Percentiles rank a stretch among this genome's conserved stretches.
Evolutionary conservation across 306 rosid species (phyloP).

Genomic region (Vigna reflexopilosa): DNA sequence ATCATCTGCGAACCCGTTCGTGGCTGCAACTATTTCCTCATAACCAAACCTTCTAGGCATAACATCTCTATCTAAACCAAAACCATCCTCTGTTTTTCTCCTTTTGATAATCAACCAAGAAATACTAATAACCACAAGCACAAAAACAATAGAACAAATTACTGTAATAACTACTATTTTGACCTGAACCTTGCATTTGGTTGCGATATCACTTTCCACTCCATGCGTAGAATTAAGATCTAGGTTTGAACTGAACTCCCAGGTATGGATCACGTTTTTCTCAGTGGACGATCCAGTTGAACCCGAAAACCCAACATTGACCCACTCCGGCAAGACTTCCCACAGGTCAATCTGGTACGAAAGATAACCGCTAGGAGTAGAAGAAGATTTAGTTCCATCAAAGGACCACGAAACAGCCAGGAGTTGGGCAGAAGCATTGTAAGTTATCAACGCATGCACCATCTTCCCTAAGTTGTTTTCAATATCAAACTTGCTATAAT

Average conservation of each 20-base stretch:
- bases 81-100: neutral
- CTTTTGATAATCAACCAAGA: neutral
- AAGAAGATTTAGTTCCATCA: neutral
- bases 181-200: neutral
- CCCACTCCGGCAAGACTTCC: slow-evolving; percentile 40
- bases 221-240: neutral
- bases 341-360: slow-evolving; percentile 34
- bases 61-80: neutral
- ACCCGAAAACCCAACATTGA: slow-evolving; percentile 17
- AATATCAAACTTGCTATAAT: slow-evolving; percentile 31
- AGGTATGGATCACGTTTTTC: slow-evolving; percentile 30
- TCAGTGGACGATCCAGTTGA: neutral
- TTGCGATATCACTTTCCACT: neutral
- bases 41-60: neutral
- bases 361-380: neutral
- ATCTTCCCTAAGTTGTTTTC: slow-evolving; percentile 8
- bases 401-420: slow-evolving; percentile 42
- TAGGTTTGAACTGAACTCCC: slow-evolving; percentile 40
- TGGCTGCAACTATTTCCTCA: neutral
- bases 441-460: slow-evolving; percentile 28
- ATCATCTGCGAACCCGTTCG: slow-evolving; percentile 5
- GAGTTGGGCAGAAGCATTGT: slow-evolving; percentile 6
- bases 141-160: neutral
- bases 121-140: neutral
- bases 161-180: slow-evolving; percentile 3